phyloP scores from a whole-genome alignment of 2,329 filamentous ascomycete genomes.

The Coniochaeta sp. region DNA sequence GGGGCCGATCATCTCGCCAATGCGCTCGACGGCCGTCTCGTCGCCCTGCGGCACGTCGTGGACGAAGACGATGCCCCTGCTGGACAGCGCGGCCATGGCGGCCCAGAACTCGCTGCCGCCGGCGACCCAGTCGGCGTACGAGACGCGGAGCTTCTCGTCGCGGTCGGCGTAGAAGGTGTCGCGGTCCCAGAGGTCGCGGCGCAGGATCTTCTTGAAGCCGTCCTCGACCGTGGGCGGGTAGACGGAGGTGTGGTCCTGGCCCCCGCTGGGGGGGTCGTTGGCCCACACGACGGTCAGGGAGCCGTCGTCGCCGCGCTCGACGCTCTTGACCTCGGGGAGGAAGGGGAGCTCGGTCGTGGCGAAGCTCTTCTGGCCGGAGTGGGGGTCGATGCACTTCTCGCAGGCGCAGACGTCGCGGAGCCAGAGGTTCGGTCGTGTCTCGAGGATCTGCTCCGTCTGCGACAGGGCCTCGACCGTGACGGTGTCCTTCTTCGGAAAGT shows the following conservation, averaged over 20 bases:
- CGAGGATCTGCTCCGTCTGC: not conserved
- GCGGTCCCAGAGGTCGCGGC: slow-evolving; percentile 32
- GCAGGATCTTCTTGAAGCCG: not conserved
- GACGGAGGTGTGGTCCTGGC: slow-evolving; percentile 22
- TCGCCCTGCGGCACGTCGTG: slow-evolving; percentile 59
- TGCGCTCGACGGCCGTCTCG: slow-evolving; percentile 55
- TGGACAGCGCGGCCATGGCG: slow-evolving; percentile 55
- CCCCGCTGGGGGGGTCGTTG: slow-evolving; percentile 29
- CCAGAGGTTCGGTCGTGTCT: slow-evolving; percentile 11
- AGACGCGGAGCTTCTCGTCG: slow-evolving; percentile 41
- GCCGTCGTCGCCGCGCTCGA: slow-evolving; percentile 26
- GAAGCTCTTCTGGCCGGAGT: slow-evolving; percentile 54
- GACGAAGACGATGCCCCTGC: slow-evolving; percentile 70
- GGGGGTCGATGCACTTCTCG: slow-evolving; percentile 41
- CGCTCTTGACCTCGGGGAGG: slow-evolving; percentile 22
- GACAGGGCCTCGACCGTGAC: not conserved
- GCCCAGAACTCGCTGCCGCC: slow-evolving; percentile 47
- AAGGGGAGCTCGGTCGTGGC: slow-evolving; percentile 31
- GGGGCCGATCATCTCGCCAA: slow-evolving; percentile 67
- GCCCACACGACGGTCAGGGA: slow-evolving; percentile 54
- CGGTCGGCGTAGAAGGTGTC: slow-evolving; percentile 30
- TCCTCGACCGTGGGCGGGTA: slow-evolving; percentile 22
- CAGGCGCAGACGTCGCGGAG: slow-evolving; percentile 52
- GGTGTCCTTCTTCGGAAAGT: not conserved
- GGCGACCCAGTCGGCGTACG: slow-evolving; percentile 67